Conservation (phyloP, 2,329 filamentous ascomycete species). For the Monilinia fructigena region DNA sequence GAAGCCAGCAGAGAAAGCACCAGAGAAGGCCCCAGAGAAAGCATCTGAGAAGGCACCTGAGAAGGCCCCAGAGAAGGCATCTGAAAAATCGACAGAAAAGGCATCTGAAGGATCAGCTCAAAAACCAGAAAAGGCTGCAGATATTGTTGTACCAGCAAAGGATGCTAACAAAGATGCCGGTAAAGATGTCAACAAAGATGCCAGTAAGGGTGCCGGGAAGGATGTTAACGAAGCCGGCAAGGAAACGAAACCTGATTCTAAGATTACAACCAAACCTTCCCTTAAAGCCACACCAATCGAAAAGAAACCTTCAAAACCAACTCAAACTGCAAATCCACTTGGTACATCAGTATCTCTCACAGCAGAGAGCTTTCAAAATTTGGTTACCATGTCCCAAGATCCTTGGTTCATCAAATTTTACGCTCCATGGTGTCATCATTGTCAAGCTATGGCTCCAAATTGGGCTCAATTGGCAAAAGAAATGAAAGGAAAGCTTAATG, state of each 20-base stretch:
- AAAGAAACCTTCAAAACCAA: conserved; percentile 49
- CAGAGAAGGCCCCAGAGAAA: not conserved
- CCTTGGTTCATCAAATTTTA: conserved; percentile 99
- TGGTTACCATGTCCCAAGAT: conserved; percentile 83
- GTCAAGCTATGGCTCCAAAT: conserved; percentile 84
- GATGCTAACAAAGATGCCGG: conserved; percentile 1
- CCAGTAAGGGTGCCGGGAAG: not conserved
- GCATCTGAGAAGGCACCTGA: not conserved
- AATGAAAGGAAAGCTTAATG: conserved; percentile 84
- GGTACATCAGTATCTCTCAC: conserved; percentile 75
- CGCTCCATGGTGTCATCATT: conserved; percentile 95
- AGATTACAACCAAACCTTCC: conserved; percentile 18
- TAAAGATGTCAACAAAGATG: not conserved
- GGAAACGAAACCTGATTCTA: conserved; percentile 16
- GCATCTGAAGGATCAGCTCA: not conserved
- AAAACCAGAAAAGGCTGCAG: conserved; percentile 5
- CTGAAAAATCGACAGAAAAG: not conserved
- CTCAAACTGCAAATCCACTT: conserved; percentile 65
- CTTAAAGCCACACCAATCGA: conserved; percentile 41
- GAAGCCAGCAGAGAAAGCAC: not conserved
- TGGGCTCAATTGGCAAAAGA: conserved; percentile 89
- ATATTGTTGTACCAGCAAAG: conserved; percentile 2
- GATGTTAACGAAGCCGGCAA: not conserved
- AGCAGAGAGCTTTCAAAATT: conserved; percentile 79
- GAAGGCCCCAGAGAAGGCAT: not conserved